Evolutionary conservation across 805 yeast species (phyloP).

Genomic region (Ogataea allantospora): DNA sequence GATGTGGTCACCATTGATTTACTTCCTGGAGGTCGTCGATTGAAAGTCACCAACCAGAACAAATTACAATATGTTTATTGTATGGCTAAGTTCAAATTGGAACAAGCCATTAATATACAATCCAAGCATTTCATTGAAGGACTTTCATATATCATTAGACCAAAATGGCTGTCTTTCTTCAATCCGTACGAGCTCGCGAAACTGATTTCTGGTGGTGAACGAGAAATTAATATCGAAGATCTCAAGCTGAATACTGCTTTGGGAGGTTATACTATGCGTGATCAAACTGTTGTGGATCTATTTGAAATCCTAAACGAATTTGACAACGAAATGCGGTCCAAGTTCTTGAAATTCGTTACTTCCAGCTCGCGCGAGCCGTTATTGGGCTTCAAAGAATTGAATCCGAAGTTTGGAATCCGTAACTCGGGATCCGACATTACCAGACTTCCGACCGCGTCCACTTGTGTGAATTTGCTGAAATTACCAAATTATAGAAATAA

Average conservation of each 20-base stretch:
- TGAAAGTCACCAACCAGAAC: constrained; percentile 58
- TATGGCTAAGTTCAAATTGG: constrained; percentile 76
- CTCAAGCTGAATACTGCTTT: constrained; percentile 59
- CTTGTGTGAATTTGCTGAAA: constrained; percentile 86
- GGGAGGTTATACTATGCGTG: constrained; percentile 58
- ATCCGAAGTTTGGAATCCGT: constrained; percentile 79
- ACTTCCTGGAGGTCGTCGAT: constrained; percentile 54
- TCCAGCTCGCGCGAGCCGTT: constrained; percentile 91
- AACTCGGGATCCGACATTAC: constrained; percentile 54
- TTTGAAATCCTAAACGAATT: constrained; percentile 79
- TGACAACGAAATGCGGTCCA: constrained; percentile 56
- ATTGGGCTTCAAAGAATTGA: constrained; percentile 72
- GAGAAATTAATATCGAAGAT: constrained; percentile 69
- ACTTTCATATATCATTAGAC: constrained; percentile 61
- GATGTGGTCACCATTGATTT: constrained; percentile 51
- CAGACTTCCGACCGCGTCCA: constrained; percentile 86
- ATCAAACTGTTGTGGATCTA: constrained; percentile 59
- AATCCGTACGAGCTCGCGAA: constrained; percentile 80
- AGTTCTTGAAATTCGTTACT: constrained; percentile 83
- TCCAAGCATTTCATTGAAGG: constrained; percentile 69
- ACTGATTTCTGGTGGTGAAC: constrained; percentile 77
- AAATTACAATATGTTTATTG: constrained; percentile 72
- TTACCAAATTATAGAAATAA: constrained; percentile 79
- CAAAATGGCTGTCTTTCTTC: constrained; percentile 80
- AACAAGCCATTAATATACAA: constrained; percentile 57